Conservation (phyloP, 1,284 basidiomycete genomes). For the Naganishia sp. region DNA sequence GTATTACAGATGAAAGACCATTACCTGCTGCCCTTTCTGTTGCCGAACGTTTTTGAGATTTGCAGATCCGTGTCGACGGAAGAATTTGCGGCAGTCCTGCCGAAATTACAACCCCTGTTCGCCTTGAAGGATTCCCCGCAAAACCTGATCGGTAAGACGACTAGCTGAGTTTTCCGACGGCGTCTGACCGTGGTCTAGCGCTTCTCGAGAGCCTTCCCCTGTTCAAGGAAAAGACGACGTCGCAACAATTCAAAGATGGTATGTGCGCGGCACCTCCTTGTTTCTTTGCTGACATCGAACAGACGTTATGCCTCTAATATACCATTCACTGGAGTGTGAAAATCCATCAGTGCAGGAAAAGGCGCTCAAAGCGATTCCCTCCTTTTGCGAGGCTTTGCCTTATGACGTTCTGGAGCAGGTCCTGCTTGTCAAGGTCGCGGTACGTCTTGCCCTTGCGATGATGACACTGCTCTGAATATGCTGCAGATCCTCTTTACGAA, state of each 20-base stretch:
- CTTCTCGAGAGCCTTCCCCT: conserved; percentile 84
- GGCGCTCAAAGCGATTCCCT: conserved; percentile 80
- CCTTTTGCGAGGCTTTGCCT: conserved; percentile 88
- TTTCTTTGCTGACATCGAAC: not conserved
- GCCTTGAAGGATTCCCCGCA: conserved; percentile 91
- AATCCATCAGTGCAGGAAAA: conserved; percentile 87
- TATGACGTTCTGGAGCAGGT: conserved; percentile 86
- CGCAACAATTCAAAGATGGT: conserved; percentile 84
- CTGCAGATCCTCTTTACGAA: conserved; percentile 80
- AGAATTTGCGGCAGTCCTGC: conserved; percentile 79
- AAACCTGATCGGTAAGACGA: conserved; percentile 74
- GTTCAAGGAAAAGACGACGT: conserved; percentile 87
- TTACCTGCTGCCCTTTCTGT: conserved; percentile 86
- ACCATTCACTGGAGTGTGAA: conserved; percentile 91
- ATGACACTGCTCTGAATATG: not conserved
- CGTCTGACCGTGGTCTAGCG: conserved; percentile 46
- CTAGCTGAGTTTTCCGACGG: not conserved
- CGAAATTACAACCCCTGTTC: conserved; percentile 88
- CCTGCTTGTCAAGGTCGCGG: conserved; percentile 82
- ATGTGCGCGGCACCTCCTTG: conserved; percentile 41
- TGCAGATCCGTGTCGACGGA: conserved; percentile 71
- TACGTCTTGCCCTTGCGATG: conserved; percentile 54
- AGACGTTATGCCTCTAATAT: conserved; percentile 93
- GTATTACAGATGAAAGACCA: conserved; percentile 82
- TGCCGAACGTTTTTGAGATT: conserved; percentile 97